phyloP scores from a whole-genome alignment of 768 basidiomycete genomes.

The Rhodotorula kratochvilovae region DNA sequence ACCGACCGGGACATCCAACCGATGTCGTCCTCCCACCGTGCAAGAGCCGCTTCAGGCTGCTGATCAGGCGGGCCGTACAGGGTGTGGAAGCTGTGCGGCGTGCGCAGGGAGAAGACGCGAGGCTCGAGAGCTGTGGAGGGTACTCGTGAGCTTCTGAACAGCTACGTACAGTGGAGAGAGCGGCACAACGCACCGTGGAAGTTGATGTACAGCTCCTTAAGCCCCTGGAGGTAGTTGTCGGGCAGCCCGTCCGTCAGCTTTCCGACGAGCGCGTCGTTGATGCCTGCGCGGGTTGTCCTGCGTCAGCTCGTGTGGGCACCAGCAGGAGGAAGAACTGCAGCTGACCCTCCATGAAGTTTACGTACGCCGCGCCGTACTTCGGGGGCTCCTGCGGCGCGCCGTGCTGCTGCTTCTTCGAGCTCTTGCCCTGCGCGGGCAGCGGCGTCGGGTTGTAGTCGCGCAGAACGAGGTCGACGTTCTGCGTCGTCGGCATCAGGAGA shows the following conservation, averaged over 20 bases:
- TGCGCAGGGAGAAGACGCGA: slow-evolving; percentile 72
- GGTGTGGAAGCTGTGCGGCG: slow-evolving; percentile 77
- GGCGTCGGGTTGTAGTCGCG: slow-evolving; percentile 61
- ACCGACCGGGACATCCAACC: slow-evolving; percentile 55
- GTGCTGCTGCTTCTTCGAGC: slow-evolving; percentile 11
- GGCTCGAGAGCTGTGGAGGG: slow-evolving; percentile 67
- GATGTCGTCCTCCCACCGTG: slow-evolving; percentile 81
- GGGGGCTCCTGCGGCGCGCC: slow-evolving; percentile 27
- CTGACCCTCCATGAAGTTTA: slow-evolving; percentile 90
- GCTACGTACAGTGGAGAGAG: no score
- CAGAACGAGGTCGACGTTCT: slow-evolving; percentile 87
- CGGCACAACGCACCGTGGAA: slow-evolving; percentile 69
- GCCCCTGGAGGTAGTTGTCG: slow-evolving; percentile 65
- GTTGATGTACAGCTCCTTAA: slow-evolving; percentile 86
- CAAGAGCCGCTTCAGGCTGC: slow-evolving; percentile 60
- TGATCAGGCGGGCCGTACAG: slow-evolving; percentile 75
- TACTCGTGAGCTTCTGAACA: not conserved
- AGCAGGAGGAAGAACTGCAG: not conserved
- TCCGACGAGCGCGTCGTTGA: slow-evolving; percentile 72
- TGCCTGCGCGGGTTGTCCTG: slow-evolving; percentile 52
- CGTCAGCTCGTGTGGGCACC: not conserved
- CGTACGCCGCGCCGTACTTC: slow-evolving; percentile 74
- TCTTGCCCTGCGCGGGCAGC: slow-evolving; percentile 1
- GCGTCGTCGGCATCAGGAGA: slow-evolving; percentile 85
- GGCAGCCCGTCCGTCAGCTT: slow-evolving; percentile 70